A percentile compares a stretch with the other conserved stretches of the same genome.
Conservation (phyloP, 805 yeast species). For the Wickerhamiella parazyma region DNA sequence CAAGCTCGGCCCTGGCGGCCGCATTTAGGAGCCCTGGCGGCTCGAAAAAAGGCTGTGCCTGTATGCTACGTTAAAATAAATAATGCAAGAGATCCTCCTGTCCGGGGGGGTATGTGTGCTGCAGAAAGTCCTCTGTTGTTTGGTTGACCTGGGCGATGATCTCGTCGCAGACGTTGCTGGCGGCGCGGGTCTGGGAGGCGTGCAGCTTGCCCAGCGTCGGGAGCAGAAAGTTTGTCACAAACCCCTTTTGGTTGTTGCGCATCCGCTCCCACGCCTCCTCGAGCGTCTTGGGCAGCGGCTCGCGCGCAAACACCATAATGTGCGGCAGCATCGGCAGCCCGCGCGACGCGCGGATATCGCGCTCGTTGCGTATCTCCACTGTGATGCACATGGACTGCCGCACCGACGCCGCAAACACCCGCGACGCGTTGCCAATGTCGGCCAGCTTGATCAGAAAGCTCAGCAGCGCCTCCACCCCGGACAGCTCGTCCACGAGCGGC, state of each 20-base stretch:
- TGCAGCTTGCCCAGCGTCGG: background rate
- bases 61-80: background rate
- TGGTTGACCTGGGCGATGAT: background rate
- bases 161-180: background rate
- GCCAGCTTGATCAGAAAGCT: conserved; percentile 81
- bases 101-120: background rate
- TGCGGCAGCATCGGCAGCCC: background rate
- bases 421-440: conserved; percentile 84
- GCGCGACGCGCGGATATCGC: background rate
- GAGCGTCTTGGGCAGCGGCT: background rate
- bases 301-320: background rate
- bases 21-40: background rate
- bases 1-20: conserved; percentile 9
- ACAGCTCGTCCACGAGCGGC: conserved; percentile 14
- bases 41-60: background rate
- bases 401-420: conserved; percentile 37
- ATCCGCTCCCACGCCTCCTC: conserved; percentile 4
- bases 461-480: conserved; percentile 23
- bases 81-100: background rate
- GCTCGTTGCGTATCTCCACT: conserved; percentile 10
- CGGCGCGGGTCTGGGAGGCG: background rate
- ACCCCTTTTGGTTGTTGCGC: conserved; percentile 3
- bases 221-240: background rate
- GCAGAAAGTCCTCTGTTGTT: background rate
- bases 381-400: conserved; percentile 10